Conservation (phyloP, 768 basidiomycete genomes). For the Lentinus tigrinus region DNA sequence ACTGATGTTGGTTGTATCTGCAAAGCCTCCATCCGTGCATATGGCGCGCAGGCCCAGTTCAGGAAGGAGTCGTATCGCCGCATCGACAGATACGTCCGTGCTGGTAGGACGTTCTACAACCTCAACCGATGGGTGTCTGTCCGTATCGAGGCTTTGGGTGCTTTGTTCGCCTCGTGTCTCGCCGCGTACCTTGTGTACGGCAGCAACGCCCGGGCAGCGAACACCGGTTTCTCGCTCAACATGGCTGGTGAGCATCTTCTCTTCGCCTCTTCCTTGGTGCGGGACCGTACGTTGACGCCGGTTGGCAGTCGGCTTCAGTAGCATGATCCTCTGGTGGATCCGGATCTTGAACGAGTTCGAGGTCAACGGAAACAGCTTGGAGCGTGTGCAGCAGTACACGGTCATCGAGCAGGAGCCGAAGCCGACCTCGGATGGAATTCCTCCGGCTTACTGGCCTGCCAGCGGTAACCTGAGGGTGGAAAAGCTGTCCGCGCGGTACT, state of each 20-base stretch:
- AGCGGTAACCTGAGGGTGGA: slow-evolving; percentile 49
- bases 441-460: slow-evolving; percentile 63
- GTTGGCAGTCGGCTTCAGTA: slow-evolving; percentile 51
- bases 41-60: slow-evolving; percentile 49
- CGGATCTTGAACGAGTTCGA: slow-evolving; percentile 46
- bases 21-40: slow-evolving; percentile 52
- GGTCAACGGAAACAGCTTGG: slow-evolving; percentile 41
- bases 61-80: slow-evolving; percentile 40
- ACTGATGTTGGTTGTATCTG: not conserved
- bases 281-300: not conserved
- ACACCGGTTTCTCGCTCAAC: slow-evolving; percentile 39
- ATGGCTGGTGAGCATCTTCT: slow-evolving; percentile 37
- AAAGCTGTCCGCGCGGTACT: slow-evolving; percentile 48
- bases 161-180: slow-evolving; percentile 46
- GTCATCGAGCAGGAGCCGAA: slow-evolving; percentile 51
- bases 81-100: slow-evolving; percentile 46
- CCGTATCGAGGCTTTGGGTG: slow-evolving; percentile 56
- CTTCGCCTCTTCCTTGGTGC: not conserved
- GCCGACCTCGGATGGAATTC: slow-evolving; percentile 37
- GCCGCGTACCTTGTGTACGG: slow-evolving; percentile 57
- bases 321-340: slow-evolving; percentile 54
- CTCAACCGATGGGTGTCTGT: slow-evolving; percentile 47
- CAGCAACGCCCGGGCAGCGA: slow-evolving; percentile 38
- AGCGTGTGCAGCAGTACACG: slow-evolving; percentile 53
- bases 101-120: slow-evolving; percentile 46